Evolutionary conservation across 139 green algal genomes (phyloP), one percentile per base, ranked within the genome.

Genomic region (Desmodesmus armatus): DNA sequence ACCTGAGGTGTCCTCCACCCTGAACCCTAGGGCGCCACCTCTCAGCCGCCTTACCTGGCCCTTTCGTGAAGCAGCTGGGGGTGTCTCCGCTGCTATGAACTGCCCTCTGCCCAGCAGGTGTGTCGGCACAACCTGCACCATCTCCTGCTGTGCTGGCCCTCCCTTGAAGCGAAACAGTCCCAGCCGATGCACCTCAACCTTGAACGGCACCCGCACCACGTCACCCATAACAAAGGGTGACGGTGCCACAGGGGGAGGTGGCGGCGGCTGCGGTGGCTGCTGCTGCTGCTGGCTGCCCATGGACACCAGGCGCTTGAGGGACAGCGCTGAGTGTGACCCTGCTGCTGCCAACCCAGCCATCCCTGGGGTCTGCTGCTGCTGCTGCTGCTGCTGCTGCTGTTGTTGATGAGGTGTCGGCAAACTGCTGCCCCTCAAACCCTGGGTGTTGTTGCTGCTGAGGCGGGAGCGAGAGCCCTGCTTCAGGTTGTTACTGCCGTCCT

Each of bases 121-220:
- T n/a, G 11, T 40, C 15, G n/a, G n/a, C 44, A 63, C 5, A 0
- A 90, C 40, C 55, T 85, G 55, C 29, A 83, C 81, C 81, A 90
- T 87, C 35, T 71, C 53, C 17, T 87, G 29, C 35, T 83, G 66
- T 43, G 81, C 63, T 0, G 86, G 86, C 23, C 17, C 72, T 39
- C 86, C 86, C 66, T 90, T 90, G 81, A 90, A 90, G 31, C 40
- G 21, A 43, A 80, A 90, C 15, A 63, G 9, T 17, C 86, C 86
- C 49, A 87, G 78, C 17, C 81, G 73, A 65, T 75, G 37, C 33
- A 73, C 75, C n/a, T 82, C 75, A 39, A 82, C 75, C n/a, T n/a
- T 11, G 15, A 49, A 51, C 2, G 75, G 53, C 2, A 3, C 25
- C 3, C 31, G 44, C 21, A 33, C 15, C 21, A 25, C 51, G 11